Base-by-base conservation (phyloP, 352 stramenopile genomes). In the Globisporangium middletonii region DNA sequence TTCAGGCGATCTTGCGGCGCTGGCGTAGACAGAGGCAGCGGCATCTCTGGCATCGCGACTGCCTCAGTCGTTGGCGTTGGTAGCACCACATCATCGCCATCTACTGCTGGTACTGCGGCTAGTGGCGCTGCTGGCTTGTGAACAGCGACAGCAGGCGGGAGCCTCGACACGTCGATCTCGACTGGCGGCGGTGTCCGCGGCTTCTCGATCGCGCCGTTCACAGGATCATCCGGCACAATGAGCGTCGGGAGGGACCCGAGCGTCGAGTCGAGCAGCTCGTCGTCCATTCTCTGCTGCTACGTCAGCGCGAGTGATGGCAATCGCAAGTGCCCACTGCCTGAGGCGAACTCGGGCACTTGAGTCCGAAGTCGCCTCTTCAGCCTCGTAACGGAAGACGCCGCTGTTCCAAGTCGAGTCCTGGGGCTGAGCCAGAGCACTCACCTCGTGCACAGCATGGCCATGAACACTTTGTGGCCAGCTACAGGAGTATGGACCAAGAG, bases 141-240 rank as follows among this genome's bases (percentile, higher is more conserved):
- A 18, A 33, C 27, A 35, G 42, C 23, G 8, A 63, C 44, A 8
- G 53, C 41, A 7, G 50, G 26, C 15, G 30, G 37, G 18, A 67
- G 62, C 41, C 49, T 46, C 9, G 60, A 18, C 13, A 54, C 35
- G 9, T 63, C 52, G 37, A 60, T 65, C 46, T 70, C 50, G 35
- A 83, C 63, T 4, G 73, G 71, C 19, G 69, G 71, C 11, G 72
- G 75, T 6, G 80, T 86, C 69, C 75, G 72, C 44, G 75, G 77
- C n/a, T 74, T 72, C 66, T 88, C 77, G 43, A 90, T 90, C 18
- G 59, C 72, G 13, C 80, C 80, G 11, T 67, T 83, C 53, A 80
- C 58, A 4, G 80, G 80, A 46, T 90, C 80, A 50, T 88, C 77
- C 2, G 80, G 80, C 28, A 90, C 80, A 23, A 88, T 82, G 30